These are phyloP conservation scores for Aspergillus eucalypticola DNA, from an alignment of 2,329 filamentous ascomycete genomes.

Conservation along the genomic window DNA sequence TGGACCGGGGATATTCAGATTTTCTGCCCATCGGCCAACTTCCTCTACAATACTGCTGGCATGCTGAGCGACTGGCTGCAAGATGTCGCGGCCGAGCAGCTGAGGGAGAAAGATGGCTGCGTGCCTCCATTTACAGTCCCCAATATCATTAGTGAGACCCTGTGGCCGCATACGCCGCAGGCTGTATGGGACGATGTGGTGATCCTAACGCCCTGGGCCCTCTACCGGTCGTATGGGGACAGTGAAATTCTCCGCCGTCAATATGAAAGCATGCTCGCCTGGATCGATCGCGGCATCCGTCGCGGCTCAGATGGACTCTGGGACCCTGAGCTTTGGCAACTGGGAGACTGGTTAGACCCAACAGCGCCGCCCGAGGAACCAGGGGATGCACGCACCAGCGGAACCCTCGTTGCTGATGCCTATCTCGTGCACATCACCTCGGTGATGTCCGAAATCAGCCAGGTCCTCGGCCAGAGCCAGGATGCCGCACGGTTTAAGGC, in stretches of 20 bases:
- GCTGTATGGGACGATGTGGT: slow-evolving; percentile 43
- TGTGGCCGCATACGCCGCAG: slow-evolving; percentile 22
- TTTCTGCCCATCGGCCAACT: slow-evolving; percentile 43
- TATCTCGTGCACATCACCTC: slow-evolving; percentile 40
- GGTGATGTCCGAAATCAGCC: slow-evolving; percentile 31
- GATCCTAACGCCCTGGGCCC: slow-evolving; percentile 38
- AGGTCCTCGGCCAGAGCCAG: slow-evolving; percentile 22
- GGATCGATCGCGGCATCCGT: slow-evolving; percentile 37
- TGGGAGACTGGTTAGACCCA: slow-evolving; percentile 47
- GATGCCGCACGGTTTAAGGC: slow-evolving; percentile 25
- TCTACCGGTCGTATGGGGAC: slow-evolving; percentile 40
- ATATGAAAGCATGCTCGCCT: slow-evolving; percentile 38
- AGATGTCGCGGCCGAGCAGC: slow-evolving; percentile 47
- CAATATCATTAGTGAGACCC: slow-evolving; percentile 21
- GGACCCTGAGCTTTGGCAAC: slow-evolving; percentile 36
- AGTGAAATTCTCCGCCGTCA: slow-evolving; percentile 36
- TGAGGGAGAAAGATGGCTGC: slow-evolving; percentile 23
- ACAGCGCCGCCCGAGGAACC: slow-evolving; percentile 37
- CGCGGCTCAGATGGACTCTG: slow-evolving; percentile 38
- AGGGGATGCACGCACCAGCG: slow-evolving; percentile 35
- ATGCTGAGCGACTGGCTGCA: slow-evolving; percentile 54
- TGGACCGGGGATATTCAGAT: slow-evolving; percentile 57
- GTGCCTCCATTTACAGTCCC: slow-evolving; percentile 38
- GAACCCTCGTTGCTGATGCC: slow-evolving; percentile 40
- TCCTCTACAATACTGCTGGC: slow-evolving; percentile 55